Evolutionary conservation across 2,329 filamentous ascomycete species (phyloP), one percentile per base, ranked within the genome.

Genomic region (Fusarium concolor): DNA sequence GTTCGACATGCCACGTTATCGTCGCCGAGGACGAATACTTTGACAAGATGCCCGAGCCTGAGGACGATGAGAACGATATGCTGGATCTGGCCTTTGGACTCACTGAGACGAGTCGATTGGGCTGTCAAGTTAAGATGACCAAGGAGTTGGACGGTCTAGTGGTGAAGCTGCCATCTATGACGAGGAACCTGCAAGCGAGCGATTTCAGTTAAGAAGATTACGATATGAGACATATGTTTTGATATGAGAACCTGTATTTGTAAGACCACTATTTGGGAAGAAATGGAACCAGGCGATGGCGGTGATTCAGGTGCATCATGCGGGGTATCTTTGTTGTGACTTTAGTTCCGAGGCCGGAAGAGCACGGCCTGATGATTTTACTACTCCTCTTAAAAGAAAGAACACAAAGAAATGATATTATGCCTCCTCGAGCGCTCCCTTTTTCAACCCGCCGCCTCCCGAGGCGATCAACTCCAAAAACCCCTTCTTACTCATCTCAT

Each of bases 401-500:
- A 66, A 64, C 33, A 68, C 35, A 67, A 26, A 55, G 44, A 53
- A 49, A 63, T 63, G 42, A 33, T 60, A 65, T 80, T 74, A 86
- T 33, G 86, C 86, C 77, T 89, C 86, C 74, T 88, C 86, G 52
- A 90, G 75, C 6, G 79, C 84, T 9, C 85, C 84, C 79, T 87
- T 88, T 74, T 88, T 89, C 71, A 88, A 68, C 22, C 82, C 83
- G 1, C 87, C 86, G 12, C 88, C 87, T 20, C 87, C 87, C 3
- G 85, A 86, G 6, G 88, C 87, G 77, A 99, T 97, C 78, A 98
- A 81, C 65, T 98, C 95, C 78, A 99, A 80, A 81, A 98, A 99
- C 0, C 95, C 94, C 82, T 97, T 92, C 83, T 97, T 96, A 78
- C 92, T 97, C 90, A 99, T 96, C 84, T 98, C 94, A 70, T 93